Evolutionary conservation across 257 asterid genomes (phyloP).

Genomic region (Solanum pinnatisectum): DNA sequence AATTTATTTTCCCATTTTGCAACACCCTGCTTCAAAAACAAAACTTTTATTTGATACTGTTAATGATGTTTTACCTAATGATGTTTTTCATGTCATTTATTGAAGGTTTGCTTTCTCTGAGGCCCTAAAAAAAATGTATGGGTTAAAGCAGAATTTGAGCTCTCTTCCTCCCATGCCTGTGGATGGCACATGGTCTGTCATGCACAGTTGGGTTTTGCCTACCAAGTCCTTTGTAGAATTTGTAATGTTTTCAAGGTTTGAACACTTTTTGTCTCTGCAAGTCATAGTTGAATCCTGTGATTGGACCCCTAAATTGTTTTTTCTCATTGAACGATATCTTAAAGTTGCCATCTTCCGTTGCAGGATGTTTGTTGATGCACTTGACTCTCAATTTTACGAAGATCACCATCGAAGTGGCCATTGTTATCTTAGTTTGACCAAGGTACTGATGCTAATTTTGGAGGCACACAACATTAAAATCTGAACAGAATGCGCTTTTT

Average conservation of each 20-base stretch:
- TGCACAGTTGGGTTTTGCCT: conserved; percentile 91
- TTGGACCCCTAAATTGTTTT: not conserved
- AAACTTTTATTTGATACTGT: not conserved
- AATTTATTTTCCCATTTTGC: not conserved
- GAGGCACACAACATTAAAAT: not conserved
- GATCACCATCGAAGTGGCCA: conserved; percentile 57
- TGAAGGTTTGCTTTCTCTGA: conserved; percentile 69
- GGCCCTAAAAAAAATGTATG: conserved; percentile 78
- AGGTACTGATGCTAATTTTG: conserved; percentile 31
- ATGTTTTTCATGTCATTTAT: not conserved
- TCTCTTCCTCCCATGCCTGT: conserved; percentile 78
- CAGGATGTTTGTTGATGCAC: conserved; percentile 91
- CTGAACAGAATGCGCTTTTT: not conserved
- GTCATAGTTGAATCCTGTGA: not conserved
- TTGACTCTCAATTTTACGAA: conserved; percentile 55
- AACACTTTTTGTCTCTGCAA: not conserved
- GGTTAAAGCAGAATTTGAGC: conserved; percentile 51
- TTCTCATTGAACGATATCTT: not conserved
- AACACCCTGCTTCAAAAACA: not conserved
- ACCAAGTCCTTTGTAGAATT: conserved; percentile 86
- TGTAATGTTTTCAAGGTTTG: conserved; percentile 92
- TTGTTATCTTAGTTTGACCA: conserved; percentile 63
- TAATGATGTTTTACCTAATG: not conserved
- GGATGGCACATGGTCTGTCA: conserved; percentile 78
- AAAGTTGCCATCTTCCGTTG: not conserved